Evolutionary conservation across 2,329 filamentous ascomycete genomes (phyloP).

Genomic region (Ophiosphaerella korrae): DNA sequence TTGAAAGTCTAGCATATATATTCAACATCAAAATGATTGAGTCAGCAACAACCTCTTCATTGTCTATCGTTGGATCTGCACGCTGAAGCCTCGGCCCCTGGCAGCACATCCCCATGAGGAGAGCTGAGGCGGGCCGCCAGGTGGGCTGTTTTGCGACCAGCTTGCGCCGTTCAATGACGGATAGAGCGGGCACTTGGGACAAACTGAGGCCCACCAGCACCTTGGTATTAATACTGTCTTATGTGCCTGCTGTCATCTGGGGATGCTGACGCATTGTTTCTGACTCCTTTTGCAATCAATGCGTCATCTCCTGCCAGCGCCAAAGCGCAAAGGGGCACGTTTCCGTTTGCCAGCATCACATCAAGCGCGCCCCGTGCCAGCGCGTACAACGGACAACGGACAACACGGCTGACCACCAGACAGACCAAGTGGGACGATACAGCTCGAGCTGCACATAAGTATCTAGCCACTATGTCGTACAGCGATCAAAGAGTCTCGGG

Average conservation of each 20-base stretch:
- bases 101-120: not conserved
- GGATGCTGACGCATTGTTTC: not conserved
- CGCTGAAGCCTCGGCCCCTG: no score
- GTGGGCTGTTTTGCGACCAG: not conserved
- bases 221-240: not conserved
- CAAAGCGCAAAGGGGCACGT: constrained; percentile 3
- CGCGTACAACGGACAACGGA: not conserved
- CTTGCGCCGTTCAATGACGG: not conserved
- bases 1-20: not conserved
- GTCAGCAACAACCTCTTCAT: no score
- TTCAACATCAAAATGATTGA: not conserved
- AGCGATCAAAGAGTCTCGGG: not conserved
- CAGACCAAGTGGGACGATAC: not conserved
- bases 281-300: constrained; percentile 1
- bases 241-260: not conserved
- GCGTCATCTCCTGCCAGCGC: constrained; percentile 4
- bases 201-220: no score
- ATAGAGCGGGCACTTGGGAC: not conserved
- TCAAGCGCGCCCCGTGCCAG: not conserved
- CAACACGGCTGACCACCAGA: not conserved
- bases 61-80: no score
- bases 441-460: not conserved
- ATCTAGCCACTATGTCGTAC: constrained; percentile 2
- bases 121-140: not conserved
- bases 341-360: not conserved